A percentile compares a stretch with the other conserved stretches of the same genome.
These are phyloP conservation scores for Blastocystis sp. DNA, from an alignment of 352 stramenopile genomes.

Conservation along the genomic window DNA sequence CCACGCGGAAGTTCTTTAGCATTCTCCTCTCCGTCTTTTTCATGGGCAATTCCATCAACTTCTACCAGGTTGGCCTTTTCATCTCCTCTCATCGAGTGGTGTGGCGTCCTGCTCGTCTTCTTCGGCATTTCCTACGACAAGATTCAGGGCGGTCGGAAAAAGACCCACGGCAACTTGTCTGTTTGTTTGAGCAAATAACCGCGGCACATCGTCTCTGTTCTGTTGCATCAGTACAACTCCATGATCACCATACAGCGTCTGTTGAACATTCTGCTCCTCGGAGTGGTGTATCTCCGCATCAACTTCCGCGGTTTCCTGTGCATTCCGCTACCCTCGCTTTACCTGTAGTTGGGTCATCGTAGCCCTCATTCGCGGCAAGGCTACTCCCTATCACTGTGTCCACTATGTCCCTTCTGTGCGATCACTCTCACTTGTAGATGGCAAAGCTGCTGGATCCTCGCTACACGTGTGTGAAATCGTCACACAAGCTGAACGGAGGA, in stretches of 20 bases:
- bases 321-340: not conserved
- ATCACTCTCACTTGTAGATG: not conserved
- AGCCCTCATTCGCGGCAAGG: not conserved
- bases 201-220: not conserved
- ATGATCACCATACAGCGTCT: not conserved
- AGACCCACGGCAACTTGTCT: constrained; percentile 30
- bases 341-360: not conserved
- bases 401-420: not conserved
- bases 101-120: constrained; percentile 76
- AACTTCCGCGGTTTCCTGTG: constrained; percentile 13
- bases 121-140: constrained; percentile 62
- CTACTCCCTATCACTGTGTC: not conserved
- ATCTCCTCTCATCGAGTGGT: constrained; percentile 63
- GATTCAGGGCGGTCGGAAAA: not conserved
- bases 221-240: not conserved
- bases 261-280: constrained; percentile 10
- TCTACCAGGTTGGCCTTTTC: not conserved
- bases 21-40: constrained; percentile 95
- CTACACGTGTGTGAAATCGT: constrained; percentile 35
- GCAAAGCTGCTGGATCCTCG: not conserved
- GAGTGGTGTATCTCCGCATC: not conserved
- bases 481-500: not conserved
- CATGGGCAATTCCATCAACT: constrained; percentile 80
- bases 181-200: not conserved
- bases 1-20: constrained; percentile 98